Base-by-base conservation (phyloP, 441 rosid species). In the Macaranga tanarius region DNA sequence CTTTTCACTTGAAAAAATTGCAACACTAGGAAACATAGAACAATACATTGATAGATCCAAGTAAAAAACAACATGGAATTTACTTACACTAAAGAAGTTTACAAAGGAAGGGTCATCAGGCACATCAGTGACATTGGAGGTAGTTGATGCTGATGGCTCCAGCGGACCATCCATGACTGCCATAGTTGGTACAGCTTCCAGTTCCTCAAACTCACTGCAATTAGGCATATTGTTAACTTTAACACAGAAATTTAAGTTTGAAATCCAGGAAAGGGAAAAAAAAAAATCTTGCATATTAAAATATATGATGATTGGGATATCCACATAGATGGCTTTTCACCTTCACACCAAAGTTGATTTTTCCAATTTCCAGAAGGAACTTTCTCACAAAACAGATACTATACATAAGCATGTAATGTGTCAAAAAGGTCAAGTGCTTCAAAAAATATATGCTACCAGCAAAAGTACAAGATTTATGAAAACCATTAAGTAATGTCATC, bases 151-250 rank as follows among this genome's bases (percentile, higher is more conserved):
- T 71, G 96, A 65, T 51, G 94, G 97, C 74, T 94, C 99, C 80
- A 90, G 80, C 57, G 94, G 94, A 74, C 97, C 97, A 59, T 89
- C 97, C 84, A 92, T 87, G 69, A 88, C 85, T 58, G 92, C 89
- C 96, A 94, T 87, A 67, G 89, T 85, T 66, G 97, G 93, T 70
- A 87, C 90, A 64, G 89, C 91, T 82, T 94, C 99, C 70, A 94
- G 80, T 77, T 92, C 99, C 86, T 94, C 97, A 90, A 87, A 90
- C 82, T 92, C 97, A 65, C 96, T 92, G 80, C 80, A 82, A 67
- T 61, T 50, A 65, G 31, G 54, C 17, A 72, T 26, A 20, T 23
- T 13, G 44, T 70, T 67, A 48, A 44, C 25, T 0, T 59, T 28
- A 60, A 48, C 1, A 26, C 4, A 62, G 2, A 51, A 26, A 17